Conservation (phyloP, 306 rosid species). For the Leucaena leucocephala region DNA sequence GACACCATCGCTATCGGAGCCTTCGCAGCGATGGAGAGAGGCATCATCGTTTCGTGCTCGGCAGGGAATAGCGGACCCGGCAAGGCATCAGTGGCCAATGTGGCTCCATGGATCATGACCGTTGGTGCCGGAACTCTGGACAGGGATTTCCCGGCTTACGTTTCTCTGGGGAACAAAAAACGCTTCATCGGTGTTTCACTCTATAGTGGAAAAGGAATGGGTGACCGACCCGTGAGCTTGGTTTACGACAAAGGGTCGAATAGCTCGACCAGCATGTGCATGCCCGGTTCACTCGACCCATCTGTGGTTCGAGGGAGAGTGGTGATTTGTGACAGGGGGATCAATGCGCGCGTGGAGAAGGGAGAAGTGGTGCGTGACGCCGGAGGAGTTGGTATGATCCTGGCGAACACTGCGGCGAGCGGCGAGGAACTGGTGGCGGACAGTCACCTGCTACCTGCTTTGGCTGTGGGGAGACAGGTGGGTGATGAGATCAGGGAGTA, state of each 20-base stretch:
- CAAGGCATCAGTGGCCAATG: constrained; percentile 73
- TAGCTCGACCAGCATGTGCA: constrained; percentile 57
- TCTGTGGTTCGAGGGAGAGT: constrained; percentile 72
- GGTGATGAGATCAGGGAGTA: constrained; percentile 77
- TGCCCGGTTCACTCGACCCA: constrained; percentile 77
- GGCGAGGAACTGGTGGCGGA: constrained; percentile 94
- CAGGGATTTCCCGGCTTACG: constrained; percentile 87
- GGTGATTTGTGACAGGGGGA: constrained; percentile 83
- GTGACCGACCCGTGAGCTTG: constrained; percentile 54
- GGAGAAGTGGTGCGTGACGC: constrained; percentile 82
- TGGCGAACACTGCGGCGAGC: constrained; percentile 77
- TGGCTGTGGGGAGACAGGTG: constrained; percentile 65
- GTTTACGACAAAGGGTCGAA: constrained; percentile 64
- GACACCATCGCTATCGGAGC: constrained; percentile 85
- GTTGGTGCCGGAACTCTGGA: constrained; percentile 94
- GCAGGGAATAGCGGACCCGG: constrained; percentile 92
- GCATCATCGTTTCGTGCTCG: constrained; percentile 84
- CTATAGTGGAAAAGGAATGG: constrained; percentile 89
- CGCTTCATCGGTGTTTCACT: constrained; percentile 69
- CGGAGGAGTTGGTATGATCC: constrained; percentile 86
- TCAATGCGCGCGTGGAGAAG: constrained; percentile 85
- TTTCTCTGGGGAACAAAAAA: constrained; percentile 54
- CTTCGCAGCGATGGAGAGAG: constrained; percentile 68
- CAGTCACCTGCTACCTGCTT: constrained; percentile 85
- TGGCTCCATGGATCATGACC: constrained; percentile 97